Evolutionary conservation across 2,329 filamentous ascomycete genomes (phyloP), one percentile per base, ranked within the genome.

Genomic region (Diaporthe aspalathi): DNA sequence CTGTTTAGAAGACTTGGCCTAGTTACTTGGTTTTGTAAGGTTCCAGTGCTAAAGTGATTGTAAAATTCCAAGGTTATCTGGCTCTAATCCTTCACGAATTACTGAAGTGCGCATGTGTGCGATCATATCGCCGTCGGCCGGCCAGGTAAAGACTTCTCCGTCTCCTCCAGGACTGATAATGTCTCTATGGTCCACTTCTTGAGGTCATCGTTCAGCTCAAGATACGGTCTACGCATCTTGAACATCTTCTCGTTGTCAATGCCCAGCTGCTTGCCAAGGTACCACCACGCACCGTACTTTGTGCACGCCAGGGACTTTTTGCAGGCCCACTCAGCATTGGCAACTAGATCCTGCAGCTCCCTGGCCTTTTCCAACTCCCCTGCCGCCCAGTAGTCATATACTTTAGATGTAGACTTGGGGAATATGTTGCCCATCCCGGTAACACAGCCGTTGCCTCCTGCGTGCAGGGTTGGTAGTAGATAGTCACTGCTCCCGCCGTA

Each of bases 301-400:
- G 84, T 86, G 9, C 80, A 76, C 0, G 83, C 80, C 29, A 87
- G 81, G 0, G 89, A 81, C 76, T 86, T 85, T 75, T 86, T 86
- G 73, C 85, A 87, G 0, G 85, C 84, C 80, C 83, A 85, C 72
- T 87, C 85, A 0, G 84, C 84, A 60, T 84, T 81, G 1, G 85
- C 83, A 0, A 86, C 81, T 3, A 81, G 72, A 3, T 80, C 80
- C 60, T 86, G 85, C 35, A 86, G 74, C 32, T 75, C 76, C 24
- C 75, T 77, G 1, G 83, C 83, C 62, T 84, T 82, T 0, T 82
- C 79, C 1, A 78, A 60, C 68, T 78, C 77, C 0, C 83, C 83
- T 0, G 75, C 78, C 11, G 77, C 79, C 80, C 81, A 86, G 0
- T 84, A 73, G 38, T 83, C 79, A 67, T 82, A 86, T 0, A 86